These are phyloP conservation scores for Alternaria consortialis DNA, from an alignment of 2,329 filamentous ascomycete species.

Conservation along the genomic window DNA sequence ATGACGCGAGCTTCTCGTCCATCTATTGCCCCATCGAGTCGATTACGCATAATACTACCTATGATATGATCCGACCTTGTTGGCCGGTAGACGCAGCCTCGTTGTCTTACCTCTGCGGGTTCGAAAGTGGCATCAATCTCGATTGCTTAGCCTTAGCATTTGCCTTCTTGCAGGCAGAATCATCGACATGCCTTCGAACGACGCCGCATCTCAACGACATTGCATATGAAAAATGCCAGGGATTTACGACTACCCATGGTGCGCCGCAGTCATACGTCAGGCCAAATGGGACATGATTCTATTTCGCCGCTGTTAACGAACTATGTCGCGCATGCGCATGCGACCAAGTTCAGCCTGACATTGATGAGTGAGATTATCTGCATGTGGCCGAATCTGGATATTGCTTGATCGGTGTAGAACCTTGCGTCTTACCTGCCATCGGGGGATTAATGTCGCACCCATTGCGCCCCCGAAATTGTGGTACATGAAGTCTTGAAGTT, in stretches of 20 bases:
- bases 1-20: slow-evolving; percentile 19
- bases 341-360: slow-evolving; percentile 10
- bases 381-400: slow-evolving; percentile 7
- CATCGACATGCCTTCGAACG: slow-evolving; percentile 2
- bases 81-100: slow-evolving; percentile 7
- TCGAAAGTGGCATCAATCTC: background rate
- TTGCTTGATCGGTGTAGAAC: slow-evolving; percentile 4
- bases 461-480: background rate
- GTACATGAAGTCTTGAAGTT: background rate
- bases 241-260: background rate
- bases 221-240: background rate
- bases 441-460: slow-evolving; percentile 1
- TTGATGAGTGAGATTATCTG: slow-evolving; percentile 8
- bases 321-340: slow-evolving; percentile 18
- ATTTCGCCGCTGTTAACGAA: slow-evolving; percentile 9
- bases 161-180: background rate
- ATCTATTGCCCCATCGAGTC: slow-evolving; percentile 26
- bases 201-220: background rate
- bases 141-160: background rate
- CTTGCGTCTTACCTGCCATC: slow-evolving; percentile 4
- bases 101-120: background rate
- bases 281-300: background rate
- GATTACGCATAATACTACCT: slow-evolving; percentile 22
- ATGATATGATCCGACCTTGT: background rate
- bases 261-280: background rate